Evolutionary conservation across 164 flowering plant genomes (phyloP).

Genomic region (Tetracentron sinense): DNA sequence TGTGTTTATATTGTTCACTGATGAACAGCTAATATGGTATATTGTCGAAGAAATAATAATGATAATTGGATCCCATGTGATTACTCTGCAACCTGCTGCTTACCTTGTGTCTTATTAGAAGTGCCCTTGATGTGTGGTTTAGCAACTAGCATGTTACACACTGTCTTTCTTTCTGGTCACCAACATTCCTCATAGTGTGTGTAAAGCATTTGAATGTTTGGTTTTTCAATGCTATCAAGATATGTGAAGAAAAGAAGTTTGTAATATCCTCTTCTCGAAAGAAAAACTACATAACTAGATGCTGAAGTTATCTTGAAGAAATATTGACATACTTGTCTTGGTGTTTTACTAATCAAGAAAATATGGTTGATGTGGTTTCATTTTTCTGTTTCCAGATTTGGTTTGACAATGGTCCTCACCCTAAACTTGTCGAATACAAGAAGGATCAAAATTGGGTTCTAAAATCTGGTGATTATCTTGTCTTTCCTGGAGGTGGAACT

Average conservation of each 20-base stretch:
- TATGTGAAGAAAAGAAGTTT: not conserved
- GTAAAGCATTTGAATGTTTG: no score
- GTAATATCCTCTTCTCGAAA: not conserved
- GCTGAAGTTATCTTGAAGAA: not conserved
- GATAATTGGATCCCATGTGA: no score
- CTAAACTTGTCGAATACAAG: conserved; percentile 93
- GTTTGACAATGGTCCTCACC: conserved; percentile 92
- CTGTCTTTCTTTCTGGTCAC: no score
- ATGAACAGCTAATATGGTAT: no score
- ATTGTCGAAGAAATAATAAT: no score
- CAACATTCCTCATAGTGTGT: no score
- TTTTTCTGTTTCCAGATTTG: conserved; percentile 52
- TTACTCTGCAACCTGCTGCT: no score
- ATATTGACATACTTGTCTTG: not conserved
- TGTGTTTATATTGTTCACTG: no score
- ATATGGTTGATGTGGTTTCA: not conserved
- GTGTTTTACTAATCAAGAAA: not conserved
- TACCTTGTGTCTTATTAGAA: no score
- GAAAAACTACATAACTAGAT: not conserved
- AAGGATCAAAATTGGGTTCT: conserved; percentile 89
- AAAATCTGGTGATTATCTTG: conserved; percentile 56
- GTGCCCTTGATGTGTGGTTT: no score
- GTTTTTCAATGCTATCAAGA: not conserved
- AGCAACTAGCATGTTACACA: no score
- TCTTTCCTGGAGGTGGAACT: conserved; percentile 97